Evolutionary conservation across 768 basidiomycete species (phyloP).

Genomic region (Suillus cothurnatus): DNA sequence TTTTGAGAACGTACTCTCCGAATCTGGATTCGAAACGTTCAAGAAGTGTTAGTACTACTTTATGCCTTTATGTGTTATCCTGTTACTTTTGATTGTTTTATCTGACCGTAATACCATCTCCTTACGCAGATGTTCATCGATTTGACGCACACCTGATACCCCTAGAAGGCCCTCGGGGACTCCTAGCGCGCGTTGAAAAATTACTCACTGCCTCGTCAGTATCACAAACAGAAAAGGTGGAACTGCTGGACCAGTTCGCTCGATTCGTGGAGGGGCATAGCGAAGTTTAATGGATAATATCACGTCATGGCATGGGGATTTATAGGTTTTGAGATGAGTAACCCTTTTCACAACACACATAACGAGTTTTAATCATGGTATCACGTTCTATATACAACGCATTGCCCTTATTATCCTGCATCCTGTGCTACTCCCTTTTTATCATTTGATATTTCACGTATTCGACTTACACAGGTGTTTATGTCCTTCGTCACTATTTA

Average conservation of each 20-base stretch:
- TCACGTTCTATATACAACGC: not conserved
- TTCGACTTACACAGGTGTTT: not conserved
- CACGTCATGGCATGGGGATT: not conserved
- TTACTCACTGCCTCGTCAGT: slow-evolving; percentile 56
- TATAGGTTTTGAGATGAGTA: slow-evolving; percentile 3
- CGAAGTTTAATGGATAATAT: slow-evolving; percentile 12
- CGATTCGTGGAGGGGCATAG: slow-evolving; percentile 49
- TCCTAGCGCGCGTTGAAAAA: slow-evolving; percentile 63
- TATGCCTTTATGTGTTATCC: slow-evolving; percentile 1
- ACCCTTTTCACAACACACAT: not conserved
- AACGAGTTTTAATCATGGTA: too few species aligned
- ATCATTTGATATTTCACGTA: slow-evolving; percentile 1
- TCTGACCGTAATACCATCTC: slow-evolving; percentile 19
- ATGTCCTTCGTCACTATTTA: not conserved
- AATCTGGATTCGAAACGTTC: slow-evolving; percentile 43
- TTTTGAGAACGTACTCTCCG: slow-evolving; percentile 38
- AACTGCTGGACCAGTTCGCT: slow-evolving; percentile 60
- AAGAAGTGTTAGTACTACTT: slow-evolving; percentile 59
- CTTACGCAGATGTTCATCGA: slow-evolving; percentile 60
- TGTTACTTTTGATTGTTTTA: slow-evolving; percentile 3
- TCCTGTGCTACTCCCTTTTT: not conserved
- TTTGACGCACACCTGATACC: slow-evolving; percentile 77
- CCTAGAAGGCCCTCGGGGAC: slow-evolving; percentile 72
- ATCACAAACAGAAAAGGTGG: slow-evolving; percentile 47
- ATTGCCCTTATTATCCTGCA: not conserved